These are phyloP conservation scores for Symbiodinium pilosum DNA, from an alignment of 73 alveolate species.

Conservation along the genomic window DNA sequence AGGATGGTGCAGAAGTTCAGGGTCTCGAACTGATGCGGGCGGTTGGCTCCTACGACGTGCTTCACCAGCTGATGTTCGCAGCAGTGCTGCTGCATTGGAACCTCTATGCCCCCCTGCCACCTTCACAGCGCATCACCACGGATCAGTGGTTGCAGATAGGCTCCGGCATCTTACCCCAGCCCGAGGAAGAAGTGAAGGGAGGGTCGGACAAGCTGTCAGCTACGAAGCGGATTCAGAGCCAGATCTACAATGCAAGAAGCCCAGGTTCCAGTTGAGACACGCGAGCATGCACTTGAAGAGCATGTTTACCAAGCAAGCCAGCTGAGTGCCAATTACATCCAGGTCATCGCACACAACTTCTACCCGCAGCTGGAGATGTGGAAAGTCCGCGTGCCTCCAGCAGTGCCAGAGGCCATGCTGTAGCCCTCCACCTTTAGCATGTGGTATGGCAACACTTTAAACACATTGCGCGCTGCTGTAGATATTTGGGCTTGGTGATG, in stretches of 20 bases:
- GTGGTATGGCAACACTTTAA: too few relatives aligned
- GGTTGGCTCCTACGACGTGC: slow-evolving; percentile 56
- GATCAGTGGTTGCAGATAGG: slow-evolving; percentile 85
- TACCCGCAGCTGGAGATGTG: slow-evolving; percentile 86
- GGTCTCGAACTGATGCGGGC: slow-evolving; percentile 57
- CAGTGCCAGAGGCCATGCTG: background rate
- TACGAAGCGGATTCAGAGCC: slow-evolving; percentile 41
- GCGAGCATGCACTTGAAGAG: background rate
- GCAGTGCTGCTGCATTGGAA: slow-evolving; percentile 82
- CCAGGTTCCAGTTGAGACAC: background rate
- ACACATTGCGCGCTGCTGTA: too few relatives aligned
- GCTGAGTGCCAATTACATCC: too few relatives aligned
- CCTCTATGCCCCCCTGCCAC: slow-evolving; percentile 78
- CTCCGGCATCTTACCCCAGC: slow-evolving; percentile 26
- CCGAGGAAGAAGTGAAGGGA: background rate
- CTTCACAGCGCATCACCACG: slow-evolving; percentile 38
- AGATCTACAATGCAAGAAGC: slow-evolving; percentile 30
- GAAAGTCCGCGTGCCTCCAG: slow-evolving; percentile 46
- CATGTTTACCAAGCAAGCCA: background rate
- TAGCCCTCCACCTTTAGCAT: too few relatives aligned
- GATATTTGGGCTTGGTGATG: too few relatives aligned
- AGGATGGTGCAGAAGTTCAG: slow-evolving; percentile 50
- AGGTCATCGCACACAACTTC: slow-evolving; percentile 66
- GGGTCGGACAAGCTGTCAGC: background rate
- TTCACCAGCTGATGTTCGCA: slow-evolving; percentile 93